These are phyloP conservation scores for Fusarium tupiense DNA, from an alignment of 2,329 filamentous ascomycete species.

Conservation along the genomic window DNA sequence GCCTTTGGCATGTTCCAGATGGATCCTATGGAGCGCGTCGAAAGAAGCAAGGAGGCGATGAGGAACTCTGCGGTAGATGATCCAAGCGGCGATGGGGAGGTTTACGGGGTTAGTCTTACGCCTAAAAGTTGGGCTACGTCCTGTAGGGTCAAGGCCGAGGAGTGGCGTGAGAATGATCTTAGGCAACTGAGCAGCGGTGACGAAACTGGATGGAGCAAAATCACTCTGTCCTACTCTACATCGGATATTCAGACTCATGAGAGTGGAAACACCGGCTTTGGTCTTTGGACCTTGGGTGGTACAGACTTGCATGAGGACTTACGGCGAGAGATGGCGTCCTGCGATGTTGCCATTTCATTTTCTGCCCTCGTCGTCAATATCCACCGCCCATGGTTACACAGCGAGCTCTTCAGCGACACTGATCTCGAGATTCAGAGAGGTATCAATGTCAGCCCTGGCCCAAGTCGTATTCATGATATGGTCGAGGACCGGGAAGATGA, in stretches of 20 bases:
- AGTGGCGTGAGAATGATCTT: neutral
- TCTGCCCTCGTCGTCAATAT: neutral
- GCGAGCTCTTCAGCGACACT: neutral
- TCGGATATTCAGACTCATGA: neutral
- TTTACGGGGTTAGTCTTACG: neutral
- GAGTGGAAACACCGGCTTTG: rapidly evolving
- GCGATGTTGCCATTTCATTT: neutral
- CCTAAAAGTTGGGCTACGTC: neutral
- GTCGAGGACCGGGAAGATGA: neutral
- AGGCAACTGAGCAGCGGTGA: neutral
- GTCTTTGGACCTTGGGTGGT: neutral
- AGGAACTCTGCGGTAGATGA: neutral
- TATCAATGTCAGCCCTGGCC: neutral
- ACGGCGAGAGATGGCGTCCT: neutral
- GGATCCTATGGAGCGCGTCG: neutral
- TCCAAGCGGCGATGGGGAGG: neutral
- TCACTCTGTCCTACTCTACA: neutral
- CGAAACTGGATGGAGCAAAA: neutral
- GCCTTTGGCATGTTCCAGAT: neutral
- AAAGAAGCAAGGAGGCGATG: neutral
- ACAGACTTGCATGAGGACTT: neutral
- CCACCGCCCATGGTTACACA: neutral
- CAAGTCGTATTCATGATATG: neutral
- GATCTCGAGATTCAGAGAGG: neutral
- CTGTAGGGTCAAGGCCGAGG: neutral